Base-by-base conservation (phyloP, 257 asterid genomes). In the Solanum microdontum region DNA sequence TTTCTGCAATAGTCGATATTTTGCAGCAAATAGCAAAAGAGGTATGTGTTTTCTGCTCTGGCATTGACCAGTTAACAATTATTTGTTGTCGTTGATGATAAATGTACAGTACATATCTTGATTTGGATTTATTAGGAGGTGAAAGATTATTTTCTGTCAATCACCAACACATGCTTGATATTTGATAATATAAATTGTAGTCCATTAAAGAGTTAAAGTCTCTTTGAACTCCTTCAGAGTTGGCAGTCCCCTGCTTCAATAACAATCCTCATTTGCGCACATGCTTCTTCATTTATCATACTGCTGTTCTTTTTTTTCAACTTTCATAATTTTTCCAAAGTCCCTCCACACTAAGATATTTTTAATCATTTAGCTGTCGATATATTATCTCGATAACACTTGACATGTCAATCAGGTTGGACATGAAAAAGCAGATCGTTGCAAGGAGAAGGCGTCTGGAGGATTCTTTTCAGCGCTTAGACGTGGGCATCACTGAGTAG, bases 381-480 rank as follows among this genome's bases (percentile, higher is more conserved):
- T 30, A 69, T 69, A 14, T 80, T 45, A 80, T 24, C 64, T 80
- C 1, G 26, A 14, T 28, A 26, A 80, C 85, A 45, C 28, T 28
- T 5, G n/a, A 80, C 40, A 40, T 89, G 82, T 86, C 88, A 17
- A 39, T 85, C 95, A 97, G 99, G 97, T 94, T 48, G 98, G 92
- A 83, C 93, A 91, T 64, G 99, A 94, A 55, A 96, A 93, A 70
- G 94, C 91, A 24, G 96, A 95, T 85, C 94, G 92, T 28, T 93
- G 94, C 60, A 95, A 94, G 93, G 98, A 95, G 86, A 95, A 94
- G 91, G 80, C 95, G 9, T 85, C 95, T n/a, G 94, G 96, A 88
- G 98, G 99, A 39, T 94, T 96, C 77, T 95, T 95, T 87, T 94
- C 99, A 21, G 75, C 98, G n/a, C 91, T 95, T 80, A 91, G 98